Percentiles rank a stretch among this genome's conserved stretches.
Evolutionary conservation across 129 eudicot genomes (phyloP).

Genomic region (Flaveria robusta): DNA sequence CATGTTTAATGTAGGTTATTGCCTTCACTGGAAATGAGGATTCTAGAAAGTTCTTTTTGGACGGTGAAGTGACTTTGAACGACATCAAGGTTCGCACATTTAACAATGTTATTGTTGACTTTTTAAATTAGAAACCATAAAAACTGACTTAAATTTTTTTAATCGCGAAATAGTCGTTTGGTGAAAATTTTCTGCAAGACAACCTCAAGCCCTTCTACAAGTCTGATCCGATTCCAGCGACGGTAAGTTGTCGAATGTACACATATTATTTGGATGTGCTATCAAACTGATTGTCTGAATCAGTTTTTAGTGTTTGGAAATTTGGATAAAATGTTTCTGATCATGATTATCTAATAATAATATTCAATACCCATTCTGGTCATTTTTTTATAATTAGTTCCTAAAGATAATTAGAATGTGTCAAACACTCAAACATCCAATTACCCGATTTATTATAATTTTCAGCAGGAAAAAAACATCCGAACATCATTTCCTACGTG

Average conservation of each 20-base stretch:
- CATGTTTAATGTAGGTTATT: constrained; percentile 53
- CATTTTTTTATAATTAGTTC: not conserved
- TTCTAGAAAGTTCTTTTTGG: constrained; percentile 61
- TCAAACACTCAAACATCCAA: not conserved
- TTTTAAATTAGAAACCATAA: not conserved
- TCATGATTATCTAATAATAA: not conserved
- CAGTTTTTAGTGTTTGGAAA: not conserved
- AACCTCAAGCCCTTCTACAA: constrained; percentile 86
- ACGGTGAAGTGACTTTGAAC: constrained; percentile 62
- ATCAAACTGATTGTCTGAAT: constrained; percentile 3
- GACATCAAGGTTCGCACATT: constrained; percentile 59
- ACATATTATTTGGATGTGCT: not conserved
- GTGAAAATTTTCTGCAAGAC: constrained; percentile 66
- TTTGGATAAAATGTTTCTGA: constrained; percentile 3
- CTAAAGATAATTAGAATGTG: not conserved
- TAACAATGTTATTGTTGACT: not conserved
- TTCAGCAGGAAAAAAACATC: not conserved
- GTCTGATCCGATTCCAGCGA: constrained; percentile 87
- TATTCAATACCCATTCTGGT: not conserved
- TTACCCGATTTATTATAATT: not conserved
- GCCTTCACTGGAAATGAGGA: constrained; percentile 74
- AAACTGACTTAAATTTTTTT: not conserved
- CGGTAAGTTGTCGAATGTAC: constrained; percentile 44
- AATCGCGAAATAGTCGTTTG: constrained; percentile 53
- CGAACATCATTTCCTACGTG: not conserved